These are phyloP conservation scores for Cenchrus americanus DNA, from an alignment of 176 grass and related monocot genomes.

Conservation along the genomic window DNA sequence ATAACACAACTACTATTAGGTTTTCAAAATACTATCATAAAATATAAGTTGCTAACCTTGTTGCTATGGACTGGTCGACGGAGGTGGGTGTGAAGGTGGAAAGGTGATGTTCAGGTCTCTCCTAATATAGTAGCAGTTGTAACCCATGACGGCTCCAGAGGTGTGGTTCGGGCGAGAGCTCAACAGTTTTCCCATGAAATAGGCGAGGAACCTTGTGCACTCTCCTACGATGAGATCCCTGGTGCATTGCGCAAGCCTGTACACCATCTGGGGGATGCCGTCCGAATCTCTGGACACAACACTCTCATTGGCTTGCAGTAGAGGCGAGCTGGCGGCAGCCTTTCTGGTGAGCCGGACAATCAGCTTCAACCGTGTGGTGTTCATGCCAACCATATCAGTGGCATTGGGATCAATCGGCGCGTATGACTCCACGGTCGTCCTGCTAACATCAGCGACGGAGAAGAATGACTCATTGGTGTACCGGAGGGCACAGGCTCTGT, in stretches of 20 bases:
- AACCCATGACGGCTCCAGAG: background rate
- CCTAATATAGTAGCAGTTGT: constrained; percentile 19
- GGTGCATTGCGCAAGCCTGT: constrained; percentile 50
- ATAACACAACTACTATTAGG: too few species aligned
- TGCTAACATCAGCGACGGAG: background rate
- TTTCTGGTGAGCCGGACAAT: background rate
- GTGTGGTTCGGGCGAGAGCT: background rate
- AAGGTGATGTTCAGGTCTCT: background rate
- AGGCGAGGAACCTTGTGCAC: constrained; percentile 30
- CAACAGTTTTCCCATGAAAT: background rate
- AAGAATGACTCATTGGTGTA: background rate
- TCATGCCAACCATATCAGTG: background rate
- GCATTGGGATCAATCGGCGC: too few species aligned
- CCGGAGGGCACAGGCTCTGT: background rate
- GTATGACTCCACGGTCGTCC: too few species aligned
- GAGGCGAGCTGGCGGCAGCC: background rate
- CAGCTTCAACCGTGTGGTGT: background rate
- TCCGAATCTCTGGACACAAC: background rate
- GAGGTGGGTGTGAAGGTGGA: background rate
- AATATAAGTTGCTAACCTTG: background rate
- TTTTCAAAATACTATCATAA: too few species aligned
- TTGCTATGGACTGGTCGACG: too few species aligned
- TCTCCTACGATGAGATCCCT: constrained; percentile 7
- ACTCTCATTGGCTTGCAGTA: constrained; percentile 12
- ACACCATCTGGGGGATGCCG: background rate